phyloP scores from a whole-genome alignment of 805 yeast species.

The Tetrapisispora fleetii region DNA sequence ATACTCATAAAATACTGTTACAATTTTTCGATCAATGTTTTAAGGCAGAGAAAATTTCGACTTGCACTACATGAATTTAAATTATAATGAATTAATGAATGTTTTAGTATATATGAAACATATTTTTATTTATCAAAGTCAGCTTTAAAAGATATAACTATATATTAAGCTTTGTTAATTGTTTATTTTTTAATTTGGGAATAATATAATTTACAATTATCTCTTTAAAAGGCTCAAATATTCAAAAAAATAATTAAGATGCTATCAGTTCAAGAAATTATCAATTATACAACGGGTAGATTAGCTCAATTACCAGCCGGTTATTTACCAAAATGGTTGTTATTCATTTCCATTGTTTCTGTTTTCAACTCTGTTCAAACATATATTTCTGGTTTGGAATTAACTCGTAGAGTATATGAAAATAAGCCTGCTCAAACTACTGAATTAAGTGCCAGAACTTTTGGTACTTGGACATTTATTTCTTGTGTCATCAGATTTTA shows the following conservation, averaged over 20 bases:
- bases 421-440: constrained; percentile 51
- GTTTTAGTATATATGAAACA: too few relatives aligned
- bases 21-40: background rate
- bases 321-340: constrained; percentile 63
- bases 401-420: constrained; percentile 75
- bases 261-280: constrained; percentile 28
- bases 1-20: background rate
- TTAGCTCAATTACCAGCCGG: constrained; percentile 36
- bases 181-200: too few relatives aligned
- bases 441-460: constrained; percentile 80
- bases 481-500: constrained; percentile 76
- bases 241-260: constrained; percentile 8
- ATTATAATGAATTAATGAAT: too few relatives aligned
- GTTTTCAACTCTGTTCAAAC: constrained; percentile 84
- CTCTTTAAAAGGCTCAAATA: too few relatives aligned
- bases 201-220: too few relatives aligned
- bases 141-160: too few relatives aligned
- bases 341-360: constrained; percentile 81
- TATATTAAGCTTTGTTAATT: too few relatives aligned
- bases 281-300: constrained; percentile 23
- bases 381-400: constrained; percentile 59
- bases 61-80: too few relatives aligned
- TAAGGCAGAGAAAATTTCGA: background rate
- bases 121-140: too few relatives aligned
- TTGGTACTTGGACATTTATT: constrained; percentile 95